Percentiles rank a stretch among this genome's conserved stretches.
These are phyloP conservation scores for Mortierella sp. DNA, from an alignment of 371 early-diverging fungal genomes.

Conservation along the genomic window DNA sequence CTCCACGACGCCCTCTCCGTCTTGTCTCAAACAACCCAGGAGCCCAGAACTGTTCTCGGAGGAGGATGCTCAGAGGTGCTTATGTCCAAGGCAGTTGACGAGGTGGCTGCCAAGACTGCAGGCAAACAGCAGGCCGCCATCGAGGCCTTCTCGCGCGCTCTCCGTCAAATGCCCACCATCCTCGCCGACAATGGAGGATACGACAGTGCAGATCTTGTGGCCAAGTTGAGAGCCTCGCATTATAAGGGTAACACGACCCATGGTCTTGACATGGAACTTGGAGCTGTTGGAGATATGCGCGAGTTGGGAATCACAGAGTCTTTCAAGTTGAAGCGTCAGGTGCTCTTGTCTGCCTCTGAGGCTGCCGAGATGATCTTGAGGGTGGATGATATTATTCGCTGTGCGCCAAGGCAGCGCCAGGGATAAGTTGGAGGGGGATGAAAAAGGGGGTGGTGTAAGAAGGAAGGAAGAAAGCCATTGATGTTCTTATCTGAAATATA, in stretches of 20 bases:
- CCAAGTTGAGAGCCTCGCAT: constrained; percentile 95
- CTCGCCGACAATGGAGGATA: constrained; percentile 99
- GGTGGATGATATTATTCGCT: constrained; percentile 99
- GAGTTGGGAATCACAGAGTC: constrained; percentile 97
- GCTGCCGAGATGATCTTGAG: constrained; percentile 99
- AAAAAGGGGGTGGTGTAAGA: too few species aligned
- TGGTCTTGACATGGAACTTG: constrained; percentile 96
- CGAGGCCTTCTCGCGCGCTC: constrained; percentile 96
- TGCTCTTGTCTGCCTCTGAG: constrained; percentile 97
- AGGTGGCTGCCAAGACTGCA: constrained; percentile 91
- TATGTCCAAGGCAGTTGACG: constrained; percentile 97
- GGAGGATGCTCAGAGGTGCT: constrained; percentile 99
- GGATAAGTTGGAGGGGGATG: too few species aligned
- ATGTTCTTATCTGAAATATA: not conserved
- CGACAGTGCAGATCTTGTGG: constrained; percentile 95
- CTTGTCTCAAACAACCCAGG: constrained; percentile 95
- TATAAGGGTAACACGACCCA: constrained; percentile 83
- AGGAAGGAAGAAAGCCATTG: not conserved
- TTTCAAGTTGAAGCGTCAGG: constrained; percentile 98
- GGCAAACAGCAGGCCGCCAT: constrained; percentile 99
- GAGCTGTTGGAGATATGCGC: constrained; percentile 88
- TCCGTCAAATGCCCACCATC: constrained; percentile 98
- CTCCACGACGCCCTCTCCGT: constrained; percentile 99
- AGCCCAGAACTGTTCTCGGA: constrained; percentile 97
- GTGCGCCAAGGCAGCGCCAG: constrained; percentile 82